phyloP scores from a whole-genome alignment of 2,329 filamentous ascomycete genomes.

The Monosporascus sp. region DNA sequence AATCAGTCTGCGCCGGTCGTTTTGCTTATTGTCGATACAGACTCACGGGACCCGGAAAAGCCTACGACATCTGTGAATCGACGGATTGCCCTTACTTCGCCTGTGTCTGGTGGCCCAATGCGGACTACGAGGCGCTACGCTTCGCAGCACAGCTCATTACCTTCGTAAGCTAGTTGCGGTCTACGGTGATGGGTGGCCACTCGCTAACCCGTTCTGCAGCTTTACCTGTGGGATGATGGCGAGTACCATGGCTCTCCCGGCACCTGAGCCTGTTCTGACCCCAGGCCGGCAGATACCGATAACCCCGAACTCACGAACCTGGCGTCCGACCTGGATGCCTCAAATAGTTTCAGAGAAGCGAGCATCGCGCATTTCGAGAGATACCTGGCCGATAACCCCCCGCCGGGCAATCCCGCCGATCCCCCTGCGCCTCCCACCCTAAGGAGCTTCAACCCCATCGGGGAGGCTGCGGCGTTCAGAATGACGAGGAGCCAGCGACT shows the following conservation, averaged over 20 bases:
- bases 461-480: constrained; percentile 1
- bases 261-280: neutral
- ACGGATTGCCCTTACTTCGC: constrained; percentile 3
- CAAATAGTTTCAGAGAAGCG: constrained; percentile 4
- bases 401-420: neutral
- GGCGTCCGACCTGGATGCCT: constrained; percentile 3
- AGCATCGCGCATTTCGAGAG: constrained; percentile 2
- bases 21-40: neutral
- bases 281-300: constrained; percentile 3
- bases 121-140: constrained; percentile 5
- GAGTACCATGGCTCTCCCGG: neutral
- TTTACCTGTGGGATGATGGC: constrained; percentile 10
- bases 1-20: neutral
- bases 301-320: constrained; percentile 6
- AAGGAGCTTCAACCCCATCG: constrained; percentile 8
- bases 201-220: neutral
- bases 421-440: constrained; percentile 2
- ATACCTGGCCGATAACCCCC: constrained; percentile 3
- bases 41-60: constrained; percentile 2
- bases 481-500: constrained; percentile 5
- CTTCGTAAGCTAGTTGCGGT: constrained; percentile 3
- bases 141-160: constrained; percentile 2
- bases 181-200: neutral
- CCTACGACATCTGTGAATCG: constrained; percentile 2
- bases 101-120: constrained; percentile 6